phyloP scores from a whole-genome alignment of 164 flowering plant genomes.

The Pachysandra terminalis region DNA sequence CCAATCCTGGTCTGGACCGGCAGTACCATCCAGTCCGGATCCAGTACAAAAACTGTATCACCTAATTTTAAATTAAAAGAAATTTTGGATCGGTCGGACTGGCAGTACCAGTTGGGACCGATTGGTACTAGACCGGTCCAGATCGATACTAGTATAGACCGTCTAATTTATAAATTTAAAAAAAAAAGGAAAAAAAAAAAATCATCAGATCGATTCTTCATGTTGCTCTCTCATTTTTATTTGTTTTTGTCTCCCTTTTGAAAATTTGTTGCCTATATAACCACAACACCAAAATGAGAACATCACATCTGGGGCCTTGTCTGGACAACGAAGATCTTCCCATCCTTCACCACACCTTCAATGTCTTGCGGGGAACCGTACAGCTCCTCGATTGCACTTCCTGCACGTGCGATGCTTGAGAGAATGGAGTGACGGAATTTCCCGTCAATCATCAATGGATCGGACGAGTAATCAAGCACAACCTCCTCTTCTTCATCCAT shows the following conservation, averaged over 20 bases:
- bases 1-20: too few species aligned
- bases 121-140: too few species aligned
- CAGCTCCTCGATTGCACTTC: conserved; percentile 76
- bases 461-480: conserved; percentile 78
- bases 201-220: too few species aligned
- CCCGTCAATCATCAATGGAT: conserved; percentile 54
- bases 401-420: conserved; percentile 76
- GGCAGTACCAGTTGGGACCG: too few species aligned
- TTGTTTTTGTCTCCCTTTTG: not conserved
- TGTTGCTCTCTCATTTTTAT: not conserved
- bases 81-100: too few species aligned
- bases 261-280: not conserved
- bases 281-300: not conserved
- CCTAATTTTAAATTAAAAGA: too few species aligned
- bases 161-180: too few species aligned
- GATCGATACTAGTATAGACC: too few species aligned
- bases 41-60: too few species aligned
- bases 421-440: conserved; percentile 63
- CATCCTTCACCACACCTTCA: conserved; percentile 92
- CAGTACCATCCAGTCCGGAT: too few species aligned
- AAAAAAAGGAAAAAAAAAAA: too few species aligned
- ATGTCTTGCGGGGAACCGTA: conserved; percentile 94
- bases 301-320: conserved; percentile 92
- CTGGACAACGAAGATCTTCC: conserved; percentile 86
- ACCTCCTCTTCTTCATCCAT: conserved; percentile 93